These are phyloP conservation scores for Clavispora asparagi DNA, from an alignment of 805 yeast genomes.

Conservation along the genomic window DNA sequence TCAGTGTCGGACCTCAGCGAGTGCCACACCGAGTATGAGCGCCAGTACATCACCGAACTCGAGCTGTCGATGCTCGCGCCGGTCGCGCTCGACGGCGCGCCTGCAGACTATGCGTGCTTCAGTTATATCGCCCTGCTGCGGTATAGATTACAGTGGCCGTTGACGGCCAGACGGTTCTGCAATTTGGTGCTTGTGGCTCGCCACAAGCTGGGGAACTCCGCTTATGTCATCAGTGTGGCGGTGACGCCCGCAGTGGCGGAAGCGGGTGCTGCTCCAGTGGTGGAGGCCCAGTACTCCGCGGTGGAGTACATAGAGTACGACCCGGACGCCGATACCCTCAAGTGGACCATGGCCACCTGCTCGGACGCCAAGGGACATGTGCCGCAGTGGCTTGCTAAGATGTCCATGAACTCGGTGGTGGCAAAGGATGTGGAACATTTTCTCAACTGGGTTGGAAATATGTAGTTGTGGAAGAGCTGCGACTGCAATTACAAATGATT, in stretches of 20 bases:
- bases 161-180: conserved; percentile 30
- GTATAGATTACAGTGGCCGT: conserved; percentile 34
- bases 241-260: conserved; percentile 23
- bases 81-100: conserved; percentile 10
- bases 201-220: conserved; percentile 13
- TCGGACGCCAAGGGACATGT: conserved; percentile 37
- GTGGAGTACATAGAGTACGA: conserved; percentile 26
- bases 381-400: conserved; percentile 31
- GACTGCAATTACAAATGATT: too few relatives aligned
- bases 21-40: conserved; percentile 34
- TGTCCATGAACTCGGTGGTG: conserved; percentile 28
- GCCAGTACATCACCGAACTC: conserved; percentile 31
- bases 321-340: conserved; percentile 14
- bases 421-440: conserved; percentile 39
- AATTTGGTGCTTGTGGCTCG: conserved; percentile 29
- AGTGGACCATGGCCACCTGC: conserved; percentile 37
- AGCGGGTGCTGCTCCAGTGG: conserved; percentile 1
- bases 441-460: conserved; percentile 22
- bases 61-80: conserved; percentile 20
- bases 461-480: too few relatives aligned
- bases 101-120: conserved; percentile 11
- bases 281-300: conserved; percentile 26
- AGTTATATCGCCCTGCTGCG: conserved; percentile 28
- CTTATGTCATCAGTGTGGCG: conserved; percentile 29
- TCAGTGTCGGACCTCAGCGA: conserved; percentile 10